A percentile compares a stretch with the other conserved stretches of the same genome.
phyloP scores from a whole-genome alignment of 805 yeast species.

The Candida ulmi region DNA sequence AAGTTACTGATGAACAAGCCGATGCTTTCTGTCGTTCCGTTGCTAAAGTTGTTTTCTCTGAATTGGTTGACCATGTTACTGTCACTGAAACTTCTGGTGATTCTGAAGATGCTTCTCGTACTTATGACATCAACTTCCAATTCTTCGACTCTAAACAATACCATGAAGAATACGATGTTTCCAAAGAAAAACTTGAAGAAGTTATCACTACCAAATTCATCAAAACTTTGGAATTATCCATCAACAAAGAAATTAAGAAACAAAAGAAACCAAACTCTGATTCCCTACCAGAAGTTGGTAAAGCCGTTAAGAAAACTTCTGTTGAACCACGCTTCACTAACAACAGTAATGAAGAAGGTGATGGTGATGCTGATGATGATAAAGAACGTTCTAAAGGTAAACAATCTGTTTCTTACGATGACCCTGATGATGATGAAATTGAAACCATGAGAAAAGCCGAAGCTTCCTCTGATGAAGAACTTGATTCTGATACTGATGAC shows the following conservation, averaged over 20 bases:
- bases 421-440: constrained; percentile 90
- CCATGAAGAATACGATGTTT: constrained; percentile 81
- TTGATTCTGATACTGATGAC: constrained; percentile 34
- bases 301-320: constrained; percentile 50
- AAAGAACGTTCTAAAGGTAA: constrained; percentile 57
- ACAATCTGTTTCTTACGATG: constrained; percentile 89
- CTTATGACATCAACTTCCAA: constrained; percentile 67
- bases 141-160: constrained; percentile 78
- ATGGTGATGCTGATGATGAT: constrained; percentile 58
- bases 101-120: constrained; percentile 47
- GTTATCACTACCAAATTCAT: constrained; percentile 65
- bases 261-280: constrained; percentile 54
- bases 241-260: constrained; percentile 75
- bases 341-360: constrained; percentile 42
- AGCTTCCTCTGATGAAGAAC: constrained; percentile 67
- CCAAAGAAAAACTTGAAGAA: constrained; percentile 69
- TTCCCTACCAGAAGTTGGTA: constrained; percentile 58
- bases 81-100: constrained; percentile 87
- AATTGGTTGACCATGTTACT: constrained; percentile 76
- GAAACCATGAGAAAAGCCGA: constrained; percentile 86
- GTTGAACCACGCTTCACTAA: constrained; percentile 40
- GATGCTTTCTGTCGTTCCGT: constrained; percentile 90
- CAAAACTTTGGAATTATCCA: constrained; percentile 61
- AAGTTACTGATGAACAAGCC: constrained; percentile 81
- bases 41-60: constrained; percentile 78